Percentiles rank a stretch among this genome's conserved stretches.
phyloP scores from a whole-genome alignment of 2,329 filamentous ascomycete genomes.

The Xylaria sp. region DNA sequence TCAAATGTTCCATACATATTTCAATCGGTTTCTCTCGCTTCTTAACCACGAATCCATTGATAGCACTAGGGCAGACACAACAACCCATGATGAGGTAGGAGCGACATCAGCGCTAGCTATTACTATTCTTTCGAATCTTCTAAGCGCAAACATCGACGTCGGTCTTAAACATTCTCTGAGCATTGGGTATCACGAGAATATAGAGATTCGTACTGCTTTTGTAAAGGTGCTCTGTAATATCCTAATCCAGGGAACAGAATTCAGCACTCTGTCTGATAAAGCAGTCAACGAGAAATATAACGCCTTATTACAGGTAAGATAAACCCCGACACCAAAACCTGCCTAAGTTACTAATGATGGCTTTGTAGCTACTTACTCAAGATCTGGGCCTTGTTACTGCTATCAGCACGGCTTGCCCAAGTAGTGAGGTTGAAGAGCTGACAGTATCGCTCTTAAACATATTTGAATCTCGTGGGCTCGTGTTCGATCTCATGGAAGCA shows the following conservation, averaged over 20 bases:
- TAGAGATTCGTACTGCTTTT: constrained; percentile 76
- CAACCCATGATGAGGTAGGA: constrained; percentile 63
- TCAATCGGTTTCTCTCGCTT: constrained; percentile 74
- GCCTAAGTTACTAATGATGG: constrained; percentile 28
- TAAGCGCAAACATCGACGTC: constrained; percentile 78
- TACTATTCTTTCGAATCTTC: constrained; percentile 73
- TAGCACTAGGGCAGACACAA: constrained; percentile 56
- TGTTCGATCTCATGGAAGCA: constrained; percentile 72
- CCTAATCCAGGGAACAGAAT: constrained; percentile 76
- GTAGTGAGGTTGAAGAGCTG: constrained; percentile 75
- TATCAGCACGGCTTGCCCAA: constrained; percentile 74
- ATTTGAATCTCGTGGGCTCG: constrained; percentile 73
- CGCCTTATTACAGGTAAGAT: constrained; percentile 66
- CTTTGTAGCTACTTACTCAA: constrained; percentile 65
- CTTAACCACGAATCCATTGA: constrained; percentile 67
- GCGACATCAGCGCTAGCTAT: constrained; percentile 73
- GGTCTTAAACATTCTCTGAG: constrained; percentile 76
- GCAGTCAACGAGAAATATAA: constrained; percentile 77
- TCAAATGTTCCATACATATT: constrained; percentile 77
- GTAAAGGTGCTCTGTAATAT: constrained; percentile 78
- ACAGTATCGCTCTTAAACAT: constrained; percentile 75
- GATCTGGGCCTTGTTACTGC: constrained; percentile 72
- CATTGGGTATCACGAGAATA: constrained; percentile 76
- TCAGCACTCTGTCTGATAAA: constrained; percentile 74
- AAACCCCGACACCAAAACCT: constrained; percentile 37